Evolutionary conservation across 306 rosid genomes (phyloP), one percentile per base, ranked within the genome.

Genomic region (Ormosia semicastrata): DNA sequence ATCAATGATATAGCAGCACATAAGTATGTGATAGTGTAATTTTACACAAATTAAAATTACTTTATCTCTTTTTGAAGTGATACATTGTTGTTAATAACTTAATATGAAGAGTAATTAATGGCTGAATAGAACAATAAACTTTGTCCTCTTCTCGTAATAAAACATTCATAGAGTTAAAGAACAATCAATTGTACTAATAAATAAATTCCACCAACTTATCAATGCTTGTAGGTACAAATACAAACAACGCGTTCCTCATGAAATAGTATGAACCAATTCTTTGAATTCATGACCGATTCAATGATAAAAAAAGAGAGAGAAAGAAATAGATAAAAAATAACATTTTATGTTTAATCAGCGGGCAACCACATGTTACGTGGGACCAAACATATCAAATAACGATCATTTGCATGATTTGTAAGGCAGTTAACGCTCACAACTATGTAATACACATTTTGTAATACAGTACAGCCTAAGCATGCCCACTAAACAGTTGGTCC

Each of bases 361-460:
- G 7, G 76, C 60, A 79, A 65, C 84, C 81, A 74, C 87, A 79
- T 79, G 84, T 58, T 79, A 33, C 12, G 87, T 84, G 87, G 87
- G 87, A 41, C 84, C 81, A 73, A 73, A 66, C 73, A 68, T 67
- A 84, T 84, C 84, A 84, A 84, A 84, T 7, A 66, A 58, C 73
- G 15, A 79, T 79, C 56, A 84, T 49, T 74, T 66, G 77, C 74
- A 79, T 72, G 77, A 84, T 79, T 74, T 58, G 70, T 66, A 67
- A 57, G 67, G 74, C 69, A 66, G 81, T 74, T 79, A 84, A 58
- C 77, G 6, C 71, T 73, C 84, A 58, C 77, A 73, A 79, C 84
- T 60, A 73, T 44, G 46, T 39, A 71, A 3, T 14, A 74, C 24
- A 1, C 24, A 24, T 24, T 24, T 24, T 24, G 24, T 24, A 24